A percentile compares a stretch with the other conserved stretches of the same genome.
phyloP scores from a whole-genome alignment of 305 asterid genomes.

The Euphrasia arctica region DNA sequence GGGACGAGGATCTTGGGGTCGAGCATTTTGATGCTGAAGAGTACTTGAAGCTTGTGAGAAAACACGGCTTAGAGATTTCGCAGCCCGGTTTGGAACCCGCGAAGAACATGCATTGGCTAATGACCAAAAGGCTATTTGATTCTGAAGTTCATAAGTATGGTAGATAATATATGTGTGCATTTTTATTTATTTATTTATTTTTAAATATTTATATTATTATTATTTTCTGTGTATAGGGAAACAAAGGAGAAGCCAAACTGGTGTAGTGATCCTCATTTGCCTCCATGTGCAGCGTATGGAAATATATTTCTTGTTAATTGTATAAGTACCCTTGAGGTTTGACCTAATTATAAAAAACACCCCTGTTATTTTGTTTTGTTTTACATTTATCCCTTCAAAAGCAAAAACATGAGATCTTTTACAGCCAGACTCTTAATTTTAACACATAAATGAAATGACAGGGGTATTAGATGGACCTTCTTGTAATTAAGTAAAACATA shows the following conservation, averaged over 20 bases:
- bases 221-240: conserved; percentile 29
- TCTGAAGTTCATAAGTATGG: conserved; percentile 57
- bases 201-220: not conserved
- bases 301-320: not conserved
- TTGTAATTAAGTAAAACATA: too few relatives aligned
- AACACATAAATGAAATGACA: too few relatives aligned
- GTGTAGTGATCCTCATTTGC: conserved; percentile 61
- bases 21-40: conserved; percentile 46
- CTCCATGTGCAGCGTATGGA: conserved; percentile 38
- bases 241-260: conserved; percentile 57
- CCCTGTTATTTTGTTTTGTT: not conserved
- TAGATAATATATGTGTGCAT: not conserved
- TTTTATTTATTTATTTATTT: not conserved
- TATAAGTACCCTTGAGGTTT: not conserved
- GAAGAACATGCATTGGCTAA: conserved; percentile 50
- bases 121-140: conserved; percentile 44
- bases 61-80: conserved; percentile 52
- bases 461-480: too few relatives aligned
- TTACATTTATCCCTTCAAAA: not conserved
- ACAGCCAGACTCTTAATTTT: too few relatives aligned
- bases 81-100: conserved; percentile 38
- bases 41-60: conserved; percentile 54
- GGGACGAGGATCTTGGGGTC: conserved; percentile 35
- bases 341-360: not conserved
- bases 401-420: too few relatives aligned